Evolutionary conservation across 2,329 filamentous ascomycete genomes (phyloP).

Genomic region (Ophiostoma fasciatum): DNA sequence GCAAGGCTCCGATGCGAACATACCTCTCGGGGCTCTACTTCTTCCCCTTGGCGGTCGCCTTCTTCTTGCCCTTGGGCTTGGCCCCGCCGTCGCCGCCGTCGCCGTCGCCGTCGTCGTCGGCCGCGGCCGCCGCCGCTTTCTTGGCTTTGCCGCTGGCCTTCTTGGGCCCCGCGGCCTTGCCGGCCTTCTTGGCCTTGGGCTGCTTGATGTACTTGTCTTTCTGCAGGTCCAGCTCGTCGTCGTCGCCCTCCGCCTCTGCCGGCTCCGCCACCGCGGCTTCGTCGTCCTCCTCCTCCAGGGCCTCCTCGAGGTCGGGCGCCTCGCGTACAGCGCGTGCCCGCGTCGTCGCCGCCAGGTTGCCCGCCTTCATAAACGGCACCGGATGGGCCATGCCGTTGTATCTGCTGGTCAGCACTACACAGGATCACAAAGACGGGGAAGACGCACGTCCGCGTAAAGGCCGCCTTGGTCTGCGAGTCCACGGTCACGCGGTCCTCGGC

Average conservation of each 20-base stretch:
- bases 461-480: slow-evolving; percentile 70
- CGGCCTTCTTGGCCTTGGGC: slow-evolving; percentile 66
- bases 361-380: slow-evolving; percentile 91
- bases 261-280: slow-evolving; percentile 47
- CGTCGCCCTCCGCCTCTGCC: slow-evolving; percentile 52
- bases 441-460: slow-evolving; percentile 76
- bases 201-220: slow-evolving; percentile 95
- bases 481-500: slow-evolving; percentile 61
- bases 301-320: slow-evolving; percentile 88
- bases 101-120: slow-evolving; percentile 33
- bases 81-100: slow-evolving; percentile 29
- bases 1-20: too few relatives aligned
- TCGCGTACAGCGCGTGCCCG: slow-evolving; percentile 56
- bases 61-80: slow-evolving; percentile 27
- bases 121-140: slow-evolving; percentile 15
- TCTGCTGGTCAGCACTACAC: slow-evolving; percentile 25
- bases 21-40: slow-evolving; percentile 16
- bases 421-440: background rate
- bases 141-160: slow-evolving; percentile 23
- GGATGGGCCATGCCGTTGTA: slow-evolving; percentile 82
- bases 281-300: slow-evolving; percentile 84
- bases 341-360: slow-evolving; percentile 57
- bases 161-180: slow-evolving; percentile 23
- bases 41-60: slow-evolving; percentile 27
- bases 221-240: slow-evolving; percentile 68